These are phyloP conservation scores for Pisolithus marmoratus DNA, from an alignment of 768 basidiomycete species.

Conservation along the genomic window DNA sequence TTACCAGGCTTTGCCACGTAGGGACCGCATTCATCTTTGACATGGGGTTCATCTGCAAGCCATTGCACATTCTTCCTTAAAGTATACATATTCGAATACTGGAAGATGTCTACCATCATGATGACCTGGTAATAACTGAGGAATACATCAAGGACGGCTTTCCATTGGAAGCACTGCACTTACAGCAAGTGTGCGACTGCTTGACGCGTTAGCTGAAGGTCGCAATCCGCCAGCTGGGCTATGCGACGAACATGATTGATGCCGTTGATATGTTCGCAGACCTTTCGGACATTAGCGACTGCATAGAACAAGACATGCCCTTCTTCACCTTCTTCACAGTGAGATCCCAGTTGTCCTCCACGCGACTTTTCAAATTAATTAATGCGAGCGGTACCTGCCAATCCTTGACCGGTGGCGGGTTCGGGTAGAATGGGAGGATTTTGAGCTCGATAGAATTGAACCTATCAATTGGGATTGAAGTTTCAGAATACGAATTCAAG, in stretches of 20 bases:
- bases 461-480: constrained; percentile 83
- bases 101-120: constrained; percentile 96
- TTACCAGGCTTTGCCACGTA: constrained; percentile 80
- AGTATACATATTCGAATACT: constrained; percentile 97
- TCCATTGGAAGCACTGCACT: constrained; percentile 20
- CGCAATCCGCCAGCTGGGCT: constrained; percentile 87
- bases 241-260: constrained; percentile 88
- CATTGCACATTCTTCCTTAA: constrained; percentile 81
- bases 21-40: constrained; percentile 85
- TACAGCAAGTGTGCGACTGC: constrained; percentile 91
- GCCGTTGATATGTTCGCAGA: constrained; percentile 82
- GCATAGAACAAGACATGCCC: neutral
- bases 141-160: neutral
- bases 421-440: constrained; percentile 95
- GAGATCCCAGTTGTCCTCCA: constrained; percentile 94
- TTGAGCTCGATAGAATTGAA: constrained; percentile 95
- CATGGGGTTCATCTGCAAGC: constrained; percentile 79
- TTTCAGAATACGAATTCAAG: constrained; percentile 95
- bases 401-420: constrained; percentile 82
- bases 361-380: constrained; percentile 72
- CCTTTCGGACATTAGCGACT: constrained; percentile 33
- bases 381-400: constrained; percentile 95
- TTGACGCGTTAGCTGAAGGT: constrained; percentile 72
- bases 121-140: constrained; percentile 93
- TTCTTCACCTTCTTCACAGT: constrained; percentile 74